phyloP scores from a whole-genome alignment of 163 green algal species.

The Volvox carteri region DNA sequence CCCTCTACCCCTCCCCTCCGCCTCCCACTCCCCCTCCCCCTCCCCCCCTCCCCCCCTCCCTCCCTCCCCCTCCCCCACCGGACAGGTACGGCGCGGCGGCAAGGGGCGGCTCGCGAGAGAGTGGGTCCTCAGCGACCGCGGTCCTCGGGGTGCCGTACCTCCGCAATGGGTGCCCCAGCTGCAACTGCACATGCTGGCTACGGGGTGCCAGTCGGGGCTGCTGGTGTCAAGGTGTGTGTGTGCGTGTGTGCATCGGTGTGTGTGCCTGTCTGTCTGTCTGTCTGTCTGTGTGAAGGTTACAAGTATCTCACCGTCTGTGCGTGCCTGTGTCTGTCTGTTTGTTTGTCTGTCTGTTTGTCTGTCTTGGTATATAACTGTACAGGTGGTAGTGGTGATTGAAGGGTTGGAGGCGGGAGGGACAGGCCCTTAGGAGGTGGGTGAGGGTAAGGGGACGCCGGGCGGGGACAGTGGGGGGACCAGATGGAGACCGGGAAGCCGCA shows the following conservation, averaged over 20 bases:
- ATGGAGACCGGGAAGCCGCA: no score
- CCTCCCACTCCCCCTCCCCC: background rate
- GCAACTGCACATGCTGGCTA: conserved; percentile 85
- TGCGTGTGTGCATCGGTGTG: no score
- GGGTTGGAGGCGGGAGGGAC: background rate
- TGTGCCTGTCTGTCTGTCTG: no score
- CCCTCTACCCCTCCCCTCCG: background rate
- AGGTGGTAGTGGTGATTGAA: background rate
- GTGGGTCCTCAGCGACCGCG: conserved; percentile 58
- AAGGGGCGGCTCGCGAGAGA: conserved; percentile 19
- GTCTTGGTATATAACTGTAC: background rate
- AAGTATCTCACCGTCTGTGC: no score
- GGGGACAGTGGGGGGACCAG: no score
- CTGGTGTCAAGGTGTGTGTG: conserved; percentile 63
- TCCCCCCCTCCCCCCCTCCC: background rate
- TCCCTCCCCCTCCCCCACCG: background rate
- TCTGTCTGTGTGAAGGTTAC: no score
- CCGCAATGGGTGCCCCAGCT: conserved; percentile 80
- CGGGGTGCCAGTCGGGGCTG: conserved; percentile 67
- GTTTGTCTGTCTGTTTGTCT: no score
- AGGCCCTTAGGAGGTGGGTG: no score
- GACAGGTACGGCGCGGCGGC: conserved; percentile 55
- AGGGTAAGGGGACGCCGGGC: no score
- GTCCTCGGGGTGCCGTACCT: conserved; percentile 56
- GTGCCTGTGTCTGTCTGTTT: no score